Evolutionary conservation across 352 stramenopile species (phyloP), one percentile per base, ranked within the genome.

Genomic region (Saprolegnia diclina): DNA sequence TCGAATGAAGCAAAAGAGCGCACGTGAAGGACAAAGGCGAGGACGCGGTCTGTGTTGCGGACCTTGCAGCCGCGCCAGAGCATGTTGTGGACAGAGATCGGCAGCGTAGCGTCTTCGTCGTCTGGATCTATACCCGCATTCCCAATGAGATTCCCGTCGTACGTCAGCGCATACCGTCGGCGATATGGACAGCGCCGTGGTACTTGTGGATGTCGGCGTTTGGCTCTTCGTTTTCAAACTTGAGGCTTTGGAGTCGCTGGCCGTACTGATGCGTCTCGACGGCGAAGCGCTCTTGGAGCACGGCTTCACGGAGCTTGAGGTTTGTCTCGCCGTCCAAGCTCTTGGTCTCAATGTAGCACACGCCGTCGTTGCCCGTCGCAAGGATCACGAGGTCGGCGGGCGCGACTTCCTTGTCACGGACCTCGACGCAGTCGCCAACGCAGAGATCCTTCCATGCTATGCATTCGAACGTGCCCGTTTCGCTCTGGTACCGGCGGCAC

Each of bases 301-400:
- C 75, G 0, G 88, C 82, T 65, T 95, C 83, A 9, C 87, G 80
- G 35, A 95, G 72, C 69, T 95, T 95, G 4, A 95, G 63, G 48
- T 95, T 95, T 1, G 88, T 94, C 67, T 95, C 87, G 9, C 88
- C 88, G 56, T 95, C 88, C 0, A 96, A 63, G 44, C 89, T 92
- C 76, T 96, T 96, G 5, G 88, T 96, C 64, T 96, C 88, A 18
- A 96, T 86, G 72, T 95, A 95, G 71, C 88, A 95, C 0, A 92
- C 67, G 3, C 87, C 85, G 63, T 82, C 85, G 59, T 91, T 91
- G 5, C 77, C 63, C 5, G 67, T 64, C 22, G 67, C 85, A 40
- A 95, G 75, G 65, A 95, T 88, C 45, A 95, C 76, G 13, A 95
- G 67, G 70, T 94, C 88, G 0, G 83, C 83, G 4, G 88, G 88